Evolutionary conservation across 139 green algal genomes (phyloP).

Genomic region (Dunaliella sp.): DNA sequence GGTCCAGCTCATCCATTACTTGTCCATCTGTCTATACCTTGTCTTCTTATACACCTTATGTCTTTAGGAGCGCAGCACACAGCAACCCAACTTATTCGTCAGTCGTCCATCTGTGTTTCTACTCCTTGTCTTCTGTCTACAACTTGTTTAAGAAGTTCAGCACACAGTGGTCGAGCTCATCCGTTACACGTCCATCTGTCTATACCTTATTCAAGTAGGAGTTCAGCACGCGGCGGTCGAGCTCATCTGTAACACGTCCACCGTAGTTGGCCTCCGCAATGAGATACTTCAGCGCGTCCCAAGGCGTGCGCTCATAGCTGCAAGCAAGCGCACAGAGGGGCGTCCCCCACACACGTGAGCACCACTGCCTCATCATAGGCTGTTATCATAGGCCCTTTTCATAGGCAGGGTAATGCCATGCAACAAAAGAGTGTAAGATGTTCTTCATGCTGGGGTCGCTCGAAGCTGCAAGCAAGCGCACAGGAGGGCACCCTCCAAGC

Average conservation of each 20-base stretch:
- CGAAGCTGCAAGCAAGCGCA: neutral
- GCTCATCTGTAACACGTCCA: conserved; percentile 75
- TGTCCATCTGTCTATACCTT: too few species aligned
- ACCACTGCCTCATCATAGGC: neutral
- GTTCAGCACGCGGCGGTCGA: conserved; percentile 63
- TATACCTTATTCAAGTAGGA: conserved; percentile 52
- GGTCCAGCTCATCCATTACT: conserved; percentile 79
- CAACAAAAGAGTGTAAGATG: too few species aligned
- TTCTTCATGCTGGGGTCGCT: too few species aligned
- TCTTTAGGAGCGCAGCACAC: too few species aligned
- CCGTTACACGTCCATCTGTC: conserved; percentile 73
- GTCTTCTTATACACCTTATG: too few species aligned
- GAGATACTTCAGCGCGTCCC: conserved; percentile 83
- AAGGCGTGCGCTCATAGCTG: conserved; percentile 55
- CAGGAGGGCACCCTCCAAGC: neutral
- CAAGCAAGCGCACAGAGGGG: neutral
- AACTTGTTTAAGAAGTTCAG: conserved; percentile 54
- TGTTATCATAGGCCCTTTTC: too few species aligned
- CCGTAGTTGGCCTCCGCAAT: conserved; percentile 84
- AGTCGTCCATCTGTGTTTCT: too few species aligned
- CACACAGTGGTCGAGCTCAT: conserved; percentile 72
- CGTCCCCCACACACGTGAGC: neutral
- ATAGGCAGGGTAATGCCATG: too few species aligned
- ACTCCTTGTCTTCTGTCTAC: too few species aligned
- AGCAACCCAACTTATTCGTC: too few species aligned